Evolutionary conservation across 306 rosid genomes (phyloP), one percentile per base, ranked within the genome.

Genomic region (Leucaena leucocephala): DNA sequence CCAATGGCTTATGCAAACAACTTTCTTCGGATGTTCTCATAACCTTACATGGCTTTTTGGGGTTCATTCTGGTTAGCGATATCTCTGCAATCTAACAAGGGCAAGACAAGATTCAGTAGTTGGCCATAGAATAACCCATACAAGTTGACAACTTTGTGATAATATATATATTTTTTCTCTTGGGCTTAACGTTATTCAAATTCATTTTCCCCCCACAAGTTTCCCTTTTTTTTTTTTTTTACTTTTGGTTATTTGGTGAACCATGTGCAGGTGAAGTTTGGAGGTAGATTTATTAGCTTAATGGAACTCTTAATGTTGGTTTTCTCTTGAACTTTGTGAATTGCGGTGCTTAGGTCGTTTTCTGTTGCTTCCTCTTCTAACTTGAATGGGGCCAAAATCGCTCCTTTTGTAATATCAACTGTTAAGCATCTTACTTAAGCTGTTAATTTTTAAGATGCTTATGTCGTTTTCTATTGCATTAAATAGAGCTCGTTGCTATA

Each of bases 1-100:
- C 99, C 99, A 19, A 96, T 96, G 99, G 99, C 96, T 43, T 96
- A 96, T 74, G 99, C 99, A 46, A 96, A 91, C 82, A 93, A 96
- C 93, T 96, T 96, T 89, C 89, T 93, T 79, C 83, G 94, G 61
- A 82, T 93, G 87, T 93, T 91, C 82, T 89, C 89, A 86, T 93
- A 76, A 57, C 73, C 33, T 19, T 68, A 12, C 7, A 42, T 45
- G 78, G 81, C 81, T 33, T 78, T 84, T 59, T 54, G 46, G 68
- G 83, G 62, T 35, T 78, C 68, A 38, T 82, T 57, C 76, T 67
- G 49, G 67, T 63, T 52, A 58, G 69, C 50, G 50, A 71, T 21
- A 70, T 82, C 76, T 84, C 55, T 72, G 68, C n/a, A 19, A 75
- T 80, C 70, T 82, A 44, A 40, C 43, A 72, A 86, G 78, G 80